phyloP scores from a whole-genome alignment of 805 yeast genomes.

The Pichia thaimueangensis region DNA sequence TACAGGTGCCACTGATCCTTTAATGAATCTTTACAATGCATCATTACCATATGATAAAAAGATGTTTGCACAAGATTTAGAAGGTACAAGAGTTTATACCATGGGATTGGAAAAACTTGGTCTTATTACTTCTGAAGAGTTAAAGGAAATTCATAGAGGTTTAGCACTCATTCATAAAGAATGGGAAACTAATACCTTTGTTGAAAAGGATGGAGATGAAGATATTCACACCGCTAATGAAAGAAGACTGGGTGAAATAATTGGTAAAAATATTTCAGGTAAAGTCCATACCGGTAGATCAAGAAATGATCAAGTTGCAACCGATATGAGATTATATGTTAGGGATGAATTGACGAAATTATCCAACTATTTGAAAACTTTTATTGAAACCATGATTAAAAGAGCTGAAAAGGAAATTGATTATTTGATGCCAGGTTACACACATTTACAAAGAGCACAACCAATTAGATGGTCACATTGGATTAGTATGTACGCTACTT shows the following conservation, averaged over 20 bases:
- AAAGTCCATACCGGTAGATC: slow-evolving; percentile 99
- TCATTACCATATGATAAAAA: slow-evolving; percentile 92
- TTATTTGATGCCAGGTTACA: slow-evolving; percentile 96
- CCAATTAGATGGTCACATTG: slow-evolving; percentile 99
- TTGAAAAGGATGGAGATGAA: slow-evolving; percentile 84
- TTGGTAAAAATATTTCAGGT: slow-evolving; percentile 91
- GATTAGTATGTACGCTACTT: slow-evolving; percentile 92
- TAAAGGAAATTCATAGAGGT: slow-evolving; percentile 78
- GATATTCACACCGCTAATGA: slow-evolving; percentile 99
- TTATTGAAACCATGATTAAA: slow-evolving; percentile 59
- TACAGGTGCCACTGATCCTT: slow-evolving; percentile 94
- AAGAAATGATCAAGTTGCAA: slow-evolving; percentile 97
- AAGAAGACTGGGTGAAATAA: slow-evolving; percentile 92
- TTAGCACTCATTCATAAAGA: slow-evolving; percentile 64
- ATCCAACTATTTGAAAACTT: slow-evolving; percentile 46
- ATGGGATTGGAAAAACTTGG: slow-evolving; percentile 77
- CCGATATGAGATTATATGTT: slow-evolving; percentile 95
- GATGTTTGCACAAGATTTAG: slow-evolving; percentile 91
- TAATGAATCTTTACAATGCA: slow-evolving; percentile 96
- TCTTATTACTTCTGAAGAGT: slow-evolving; percentile 65
- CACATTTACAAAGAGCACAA: slow-evolving; percentile 97
- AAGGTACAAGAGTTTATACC: slow-evolving; percentile 92
- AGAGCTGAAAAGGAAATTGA: slow-evolving; percentile 86
- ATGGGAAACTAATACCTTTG: slow-evolving; percentile 69
- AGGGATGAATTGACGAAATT: slow-evolving; percentile 69